A percentile compares a stretch with the other conserved stretches of the same genome.
phyloP scores from a whole-genome alignment of 257 asterid genomes.

The Solanum ossicruentum region DNA sequence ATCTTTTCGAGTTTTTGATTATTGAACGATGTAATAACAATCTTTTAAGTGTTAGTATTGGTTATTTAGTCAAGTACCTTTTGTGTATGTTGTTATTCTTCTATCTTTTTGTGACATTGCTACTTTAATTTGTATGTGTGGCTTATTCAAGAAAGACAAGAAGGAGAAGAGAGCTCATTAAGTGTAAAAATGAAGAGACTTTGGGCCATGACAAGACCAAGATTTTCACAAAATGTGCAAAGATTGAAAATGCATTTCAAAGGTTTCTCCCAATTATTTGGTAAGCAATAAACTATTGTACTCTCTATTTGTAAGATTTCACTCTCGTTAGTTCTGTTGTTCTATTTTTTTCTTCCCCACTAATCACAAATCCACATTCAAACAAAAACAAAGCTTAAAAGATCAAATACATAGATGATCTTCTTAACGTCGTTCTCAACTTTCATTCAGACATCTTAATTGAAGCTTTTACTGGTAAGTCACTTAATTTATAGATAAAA shows the following conservation, averaged over 20 bases:
- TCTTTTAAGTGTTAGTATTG: not conserved
- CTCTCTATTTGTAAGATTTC: not conserved
- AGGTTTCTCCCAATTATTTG: not conserved
- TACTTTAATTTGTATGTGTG: not conserved
- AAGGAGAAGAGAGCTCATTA: not conserved
- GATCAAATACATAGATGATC: not conserved
- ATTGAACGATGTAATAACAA: too few relatives aligned
- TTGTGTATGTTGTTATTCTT: not conserved
- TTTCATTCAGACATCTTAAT: not conserved
- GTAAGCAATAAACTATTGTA: not conserved
- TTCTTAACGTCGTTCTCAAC: not conserved
- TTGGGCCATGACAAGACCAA: not conserved
- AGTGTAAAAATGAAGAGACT: not conserved
- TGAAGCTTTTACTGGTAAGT: fast-evolving
- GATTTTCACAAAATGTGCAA: not conserved
- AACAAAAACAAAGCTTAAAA: not conserved
- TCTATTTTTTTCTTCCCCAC: not conserved
- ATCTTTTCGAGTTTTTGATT: not conserved
- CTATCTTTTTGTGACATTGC: not conserved
- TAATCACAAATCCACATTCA: not conserved
- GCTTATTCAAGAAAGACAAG: not conserved
- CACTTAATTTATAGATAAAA: not conserved
- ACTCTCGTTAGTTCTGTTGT: not conserved
- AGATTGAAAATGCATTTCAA: not conserved
- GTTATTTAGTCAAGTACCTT: not conserved